phyloP scores from a whole-genome alignment of 176 grass and related monocot species.

The Tillandsia fasciculata region DNA sequence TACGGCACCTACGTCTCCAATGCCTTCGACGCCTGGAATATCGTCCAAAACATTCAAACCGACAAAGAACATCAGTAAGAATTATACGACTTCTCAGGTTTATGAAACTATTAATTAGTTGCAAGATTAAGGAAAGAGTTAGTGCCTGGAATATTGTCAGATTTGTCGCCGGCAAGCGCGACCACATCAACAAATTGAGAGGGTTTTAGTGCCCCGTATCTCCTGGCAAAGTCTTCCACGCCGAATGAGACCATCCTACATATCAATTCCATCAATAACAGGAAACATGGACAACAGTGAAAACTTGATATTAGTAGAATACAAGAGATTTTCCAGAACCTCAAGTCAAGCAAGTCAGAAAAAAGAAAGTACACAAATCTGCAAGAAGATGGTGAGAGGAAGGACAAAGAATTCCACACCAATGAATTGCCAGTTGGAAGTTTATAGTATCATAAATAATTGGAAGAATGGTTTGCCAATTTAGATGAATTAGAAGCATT shows the following conservation, averaged over 20 bases:
- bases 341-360: background rate
- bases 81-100: constrained; percentile 1
- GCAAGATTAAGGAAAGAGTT: constrained; percentile 11
- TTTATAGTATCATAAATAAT: background rate
- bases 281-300: background rate
- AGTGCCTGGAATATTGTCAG: constrained; percentile 92
- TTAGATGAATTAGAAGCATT: background rate
- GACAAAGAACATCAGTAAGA: constrained; percentile 2
- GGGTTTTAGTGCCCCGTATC: constrained; percentile 65
- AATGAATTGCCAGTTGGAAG: background rate
- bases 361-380: background rate
- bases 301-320: background rate
- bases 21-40: constrained; percentile 72
- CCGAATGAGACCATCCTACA: constrained; percentile 95
- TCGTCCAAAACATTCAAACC: background rate
- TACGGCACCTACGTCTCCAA: constrained; percentile 76
- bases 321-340: background rate
- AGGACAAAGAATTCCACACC: background rate
- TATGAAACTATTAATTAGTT: constrained; percentile 19
- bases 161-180: constrained; percentile 82
- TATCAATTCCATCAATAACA: constrained; percentile 25
- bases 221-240: constrained; percentile 82
- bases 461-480: background rate
- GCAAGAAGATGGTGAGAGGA: background rate
- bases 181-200: constrained; percentile 91